Conservation (phyloP, 2,329 filamentous ascomycete species). For the Alternaria sp. region DNA sequence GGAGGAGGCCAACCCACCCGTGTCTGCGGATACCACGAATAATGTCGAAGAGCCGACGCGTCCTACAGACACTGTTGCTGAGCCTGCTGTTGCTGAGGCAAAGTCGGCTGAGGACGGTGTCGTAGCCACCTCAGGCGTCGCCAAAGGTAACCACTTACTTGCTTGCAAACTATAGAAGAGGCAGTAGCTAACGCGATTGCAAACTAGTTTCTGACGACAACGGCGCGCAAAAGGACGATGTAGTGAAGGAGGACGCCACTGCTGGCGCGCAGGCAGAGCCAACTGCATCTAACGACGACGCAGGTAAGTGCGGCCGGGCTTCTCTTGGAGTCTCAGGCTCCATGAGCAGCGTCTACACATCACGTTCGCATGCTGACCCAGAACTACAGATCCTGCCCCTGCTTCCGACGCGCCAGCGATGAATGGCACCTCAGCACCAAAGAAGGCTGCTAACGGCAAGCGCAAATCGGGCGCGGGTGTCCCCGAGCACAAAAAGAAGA, state of each 20-base stretch:
- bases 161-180: conserved; percentile 2
- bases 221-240: conserved; percentile 29
- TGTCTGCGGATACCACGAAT: conserved; percentile 39
- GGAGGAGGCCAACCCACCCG: conserved; percentile 45
- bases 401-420: conserved; percentile 52
- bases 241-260: conserved; percentile 33
- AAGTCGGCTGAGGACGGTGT: conserved; percentile 43
- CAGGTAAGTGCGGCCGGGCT: conserved; percentile 34
- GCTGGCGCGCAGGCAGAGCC: conserved; percentile 39
- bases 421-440: conserved; percentile 60
- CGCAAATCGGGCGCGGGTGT: conserved; percentile 77
- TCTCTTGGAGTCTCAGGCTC: not conserved
- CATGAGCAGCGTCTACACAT: conserved; percentile 2
- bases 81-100: conserved; percentile 41
- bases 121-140: conserved; percentile 38
- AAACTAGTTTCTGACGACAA: conserved; percentile 33
- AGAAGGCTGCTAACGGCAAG: conserved; percentile 50
- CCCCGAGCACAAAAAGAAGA: conserved; percentile 77
- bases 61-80: conserved; percentile 38
- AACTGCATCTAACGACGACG: conserved; percentile 29
- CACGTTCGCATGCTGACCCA: conserved; percentile 23
- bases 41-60: conserved; percentile 44
- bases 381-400: conserved; percentile 46
- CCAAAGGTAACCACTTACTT: conserved; percentile 40
- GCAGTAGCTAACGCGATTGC: conserved; percentile 31